Conservation (phyloP, 2,329 filamentous ascomycete genomes). For the Fusarium nurragi region DNA sequence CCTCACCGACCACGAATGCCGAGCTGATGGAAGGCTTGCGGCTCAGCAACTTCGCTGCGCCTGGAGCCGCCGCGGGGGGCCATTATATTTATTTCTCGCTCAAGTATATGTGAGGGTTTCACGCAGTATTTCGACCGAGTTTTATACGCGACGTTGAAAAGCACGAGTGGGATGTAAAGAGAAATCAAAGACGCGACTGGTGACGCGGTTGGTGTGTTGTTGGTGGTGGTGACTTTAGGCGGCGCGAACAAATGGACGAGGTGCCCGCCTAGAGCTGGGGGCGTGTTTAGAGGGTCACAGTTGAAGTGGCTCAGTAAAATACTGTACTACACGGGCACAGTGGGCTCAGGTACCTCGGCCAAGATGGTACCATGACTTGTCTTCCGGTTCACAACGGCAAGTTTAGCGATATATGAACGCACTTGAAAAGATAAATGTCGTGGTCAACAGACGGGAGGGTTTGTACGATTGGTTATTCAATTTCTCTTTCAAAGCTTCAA, state of each 20-base stretch:
- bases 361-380: background rate
- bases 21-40: conserved; percentile 49
- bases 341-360: conserved; percentile 5
- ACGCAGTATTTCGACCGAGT: background rate
- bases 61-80: conserved; percentile 46
- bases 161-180: conserved; percentile 15
- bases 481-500: background rate
- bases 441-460: background rate
- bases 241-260: conserved; percentile 27
- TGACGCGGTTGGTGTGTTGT: conserved; percentile 41
- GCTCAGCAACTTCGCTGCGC: conserved; percentile 46
- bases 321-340: background rate
- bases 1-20: conserved; percentile 53
- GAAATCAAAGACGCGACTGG: conserved; percentile 35
- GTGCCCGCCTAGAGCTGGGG: conserved; percentile 25
- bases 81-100: conserved; percentile 40
- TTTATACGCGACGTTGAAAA: background rate
- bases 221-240: conserved; percentile 24
- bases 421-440: background rate
- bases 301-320: conserved; percentile 16
- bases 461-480: background rate
- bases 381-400: background rate
- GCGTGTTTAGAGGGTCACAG: conserved; percentile 28
- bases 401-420: background rate
- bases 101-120: background rate